phyloP scores from a whole-genome alignment of 2,329 filamentous ascomycete genomes.

The Tolypocladium capitatum region DNA sequence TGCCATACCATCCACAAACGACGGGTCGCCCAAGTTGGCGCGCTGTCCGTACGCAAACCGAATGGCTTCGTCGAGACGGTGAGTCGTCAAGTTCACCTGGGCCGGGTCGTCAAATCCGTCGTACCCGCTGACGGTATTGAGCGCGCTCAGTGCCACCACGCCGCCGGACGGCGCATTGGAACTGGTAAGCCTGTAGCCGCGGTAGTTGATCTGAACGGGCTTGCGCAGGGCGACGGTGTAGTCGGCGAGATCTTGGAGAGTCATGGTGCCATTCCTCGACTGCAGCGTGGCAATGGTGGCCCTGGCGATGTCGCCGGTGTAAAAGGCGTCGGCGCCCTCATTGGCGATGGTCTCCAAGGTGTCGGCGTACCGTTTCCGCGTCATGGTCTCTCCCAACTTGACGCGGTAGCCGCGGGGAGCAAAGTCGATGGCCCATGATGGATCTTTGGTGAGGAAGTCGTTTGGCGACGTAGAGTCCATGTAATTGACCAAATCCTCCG shows the following conservation, averaged over 20 bases:
- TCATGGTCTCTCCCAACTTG: slow-evolving; percentile 59
- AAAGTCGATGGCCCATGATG: slow-evolving; percentile 73
- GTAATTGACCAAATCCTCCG: slow-evolving; percentile 55
- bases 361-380: slow-evolving; percentile 58
- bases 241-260: slow-evolving; percentile 54
- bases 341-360: slow-evolving; percentile 59
- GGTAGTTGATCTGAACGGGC: slow-evolving; percentile 48
- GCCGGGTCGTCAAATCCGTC: slow-evolving; percentile 44
- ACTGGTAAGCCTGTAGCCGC: slow-evolving; percentile 55
- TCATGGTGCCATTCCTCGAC: slow-evolving; percentile 61
- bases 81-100: slow-evolving; percentile 49
- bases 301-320: slow-evolving; percentile 54
- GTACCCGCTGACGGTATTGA: slow-evolving; percentile 68
- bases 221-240: slow-evolving; percentile 56
- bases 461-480: slow-evolving; percentile 39
- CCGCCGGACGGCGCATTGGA: slow-evolving; percentile 63
- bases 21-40: slow-evolving; percentile 61
- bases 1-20: slow-evolving; percentile 48
- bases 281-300: slow-evolving; percentile 55
- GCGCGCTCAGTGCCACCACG: slow-evolving; percentile 52
- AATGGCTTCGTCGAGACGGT: slow-evolving; percentile 73
- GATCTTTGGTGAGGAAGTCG: slow-evolving; percentile 56
- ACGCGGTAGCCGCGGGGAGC: slow-evolving; percentile 59
- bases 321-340: slow-evolving; percentile 54
- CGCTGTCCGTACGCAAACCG: slow-evolving; percentile 69